A percentile compares a stretch with the other conserved stretches of the same genome.
phyloP scores from a whole-genome alignment of 2,329 filamentous ascomycete genomes.

The Seiridium unicorne region DNA sequence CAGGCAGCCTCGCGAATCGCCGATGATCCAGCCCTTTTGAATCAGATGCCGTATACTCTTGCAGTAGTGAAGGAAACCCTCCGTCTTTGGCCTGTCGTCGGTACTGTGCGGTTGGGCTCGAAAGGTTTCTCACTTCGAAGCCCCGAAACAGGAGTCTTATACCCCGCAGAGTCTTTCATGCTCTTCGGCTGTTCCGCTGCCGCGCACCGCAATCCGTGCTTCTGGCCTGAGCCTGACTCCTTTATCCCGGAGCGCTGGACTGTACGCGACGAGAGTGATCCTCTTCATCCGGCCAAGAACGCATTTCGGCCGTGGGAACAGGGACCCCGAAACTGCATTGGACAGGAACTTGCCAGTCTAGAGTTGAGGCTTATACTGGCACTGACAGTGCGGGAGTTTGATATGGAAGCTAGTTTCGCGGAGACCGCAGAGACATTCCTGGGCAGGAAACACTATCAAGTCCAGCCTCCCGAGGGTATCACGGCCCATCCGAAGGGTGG shows the following conservation, averaged over 20 bases:
- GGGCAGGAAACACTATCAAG: constrained; percentile 29
- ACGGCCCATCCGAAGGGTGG: constrained; percentile 33
- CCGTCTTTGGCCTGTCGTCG: constrained; percentile 28
- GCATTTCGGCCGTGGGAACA: constrained; percentile 54
- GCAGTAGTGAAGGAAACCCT: constrained; percentile 37
- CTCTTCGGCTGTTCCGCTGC: constrained; percentile 18
- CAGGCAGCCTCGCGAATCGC: constrained; percentile 13
- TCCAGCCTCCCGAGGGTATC: constrained; percentile 16
- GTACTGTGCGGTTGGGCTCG: constrained; percentile 33
- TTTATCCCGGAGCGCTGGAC: constrained; percentile 45
- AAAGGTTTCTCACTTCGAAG: constrained; percentile 36
- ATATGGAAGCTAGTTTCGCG: neutral
- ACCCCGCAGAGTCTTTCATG: constrained; percentile 36
- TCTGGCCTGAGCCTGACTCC: constrained; percentile 34
- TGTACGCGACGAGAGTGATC: constrained; percentile 22
- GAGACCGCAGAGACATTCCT: constrained; percentile 20
- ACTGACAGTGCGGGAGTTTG: neutral
- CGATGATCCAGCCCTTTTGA: constrained; percentile 21
- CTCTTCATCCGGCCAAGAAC: constrained; percentile 35
- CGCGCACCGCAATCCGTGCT: constrained; percentile 28
- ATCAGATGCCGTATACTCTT: constrained; percentile 32
- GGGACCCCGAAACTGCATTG: constrained; percentile 53
- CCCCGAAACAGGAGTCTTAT: constrained; percentile 37
- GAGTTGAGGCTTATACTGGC: constrained; percentile 48
- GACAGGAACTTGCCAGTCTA: constrained; percentile 52